Percentiles rank a stretch among this genome's conserved stretches.
Conservation (phyloP, 768 basidiomycete species). For the Bullera alba region DNA sequence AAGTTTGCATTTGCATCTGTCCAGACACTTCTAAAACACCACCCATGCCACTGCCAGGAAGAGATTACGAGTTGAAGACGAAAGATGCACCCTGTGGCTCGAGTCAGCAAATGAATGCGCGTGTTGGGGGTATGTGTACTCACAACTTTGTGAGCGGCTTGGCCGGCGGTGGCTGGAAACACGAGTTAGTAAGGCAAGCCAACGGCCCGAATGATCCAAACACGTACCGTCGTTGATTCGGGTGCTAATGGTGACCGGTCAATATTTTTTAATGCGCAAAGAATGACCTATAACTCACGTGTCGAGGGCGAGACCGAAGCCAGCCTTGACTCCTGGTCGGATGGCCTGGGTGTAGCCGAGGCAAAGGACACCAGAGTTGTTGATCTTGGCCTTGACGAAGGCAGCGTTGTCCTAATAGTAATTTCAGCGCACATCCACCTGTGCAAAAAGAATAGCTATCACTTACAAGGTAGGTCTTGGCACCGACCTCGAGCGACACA, state of each 20-base stretch:
- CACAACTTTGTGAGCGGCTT: constrained; percentile 47
- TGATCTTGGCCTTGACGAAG: constrained; percentile 98
- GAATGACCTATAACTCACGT: constrained; percentile 48
- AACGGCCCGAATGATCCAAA: constrained; percentile 35
- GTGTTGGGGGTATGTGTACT: constrained; percentile 2
- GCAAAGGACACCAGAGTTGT: constrained; percentile 85
- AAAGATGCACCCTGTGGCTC: constrained; percentile 43
- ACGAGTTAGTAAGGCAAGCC: neutral
- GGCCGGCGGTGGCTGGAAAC: constrained; percentile 40
- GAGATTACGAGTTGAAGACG: constrained; percentile 46
- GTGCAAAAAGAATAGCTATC: constrained; percentile 3
- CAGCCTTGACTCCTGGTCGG: constrained; percentile 51
- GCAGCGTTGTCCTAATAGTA: constrained; percentile 73
- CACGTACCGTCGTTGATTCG: constrained; percentile 72
- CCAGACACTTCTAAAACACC: neutral
- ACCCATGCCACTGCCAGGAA: neutral
- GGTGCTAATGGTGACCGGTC: constrained; percentile 47
- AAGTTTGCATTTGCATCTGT: neutral
- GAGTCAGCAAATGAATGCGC: neutral
- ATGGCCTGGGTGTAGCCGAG: constrained; percentile 83
- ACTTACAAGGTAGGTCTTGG: constrained; percentile 70
- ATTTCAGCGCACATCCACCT: neutral
- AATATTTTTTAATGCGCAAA: no score
- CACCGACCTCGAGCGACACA: constrained; percentile 87
- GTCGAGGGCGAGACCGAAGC: constrained; percentile 92